Evolutionary conservation across 257 asterid species (phyloP).

Genomic region (Gentiana straminea): DNA sequence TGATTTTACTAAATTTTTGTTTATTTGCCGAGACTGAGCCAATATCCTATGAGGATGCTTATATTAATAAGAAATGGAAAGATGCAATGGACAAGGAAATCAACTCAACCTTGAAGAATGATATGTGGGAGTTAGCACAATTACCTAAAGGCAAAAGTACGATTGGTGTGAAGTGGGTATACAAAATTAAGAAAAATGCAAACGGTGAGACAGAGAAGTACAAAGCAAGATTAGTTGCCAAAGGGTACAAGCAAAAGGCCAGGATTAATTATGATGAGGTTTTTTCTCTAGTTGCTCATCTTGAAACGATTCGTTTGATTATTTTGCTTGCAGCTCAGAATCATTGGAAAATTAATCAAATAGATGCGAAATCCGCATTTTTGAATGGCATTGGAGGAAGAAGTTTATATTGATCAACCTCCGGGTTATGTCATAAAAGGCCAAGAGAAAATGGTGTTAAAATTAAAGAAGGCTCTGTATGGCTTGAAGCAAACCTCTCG

Average conservation of each 20-base stretch:
- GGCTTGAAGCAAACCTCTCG: constrained; percentile 13
- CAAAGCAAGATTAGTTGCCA: neutral
- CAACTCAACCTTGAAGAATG: neutral
- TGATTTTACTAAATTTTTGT: neutral
- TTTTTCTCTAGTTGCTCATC: too few relatives aligned
- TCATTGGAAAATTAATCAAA: neutral
- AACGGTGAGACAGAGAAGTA: neutral
- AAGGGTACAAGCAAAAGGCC: too few relatives aligned
- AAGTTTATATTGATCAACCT: neutral
- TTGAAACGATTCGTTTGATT: neutral
- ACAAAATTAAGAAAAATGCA: neutral
- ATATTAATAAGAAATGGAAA: neutral
- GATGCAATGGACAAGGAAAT: neutral
- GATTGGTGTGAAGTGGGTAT: neutral
- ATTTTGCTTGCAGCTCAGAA: neutral
- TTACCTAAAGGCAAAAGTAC: neutral
- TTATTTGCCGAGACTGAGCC: neutral
- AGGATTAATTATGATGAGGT: too few relatives aligned
- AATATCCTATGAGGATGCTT: neutral
- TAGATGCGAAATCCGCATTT: neutral
- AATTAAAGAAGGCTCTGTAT: constrained; percentile 1
- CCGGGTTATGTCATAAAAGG: neutral
- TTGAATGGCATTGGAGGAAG: neutral
- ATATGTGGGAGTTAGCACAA: neutral
- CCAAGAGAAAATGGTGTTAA: neutral